Evolutionary conservation across 306 rosid species (phyloP), one percentile per base, ranked within the genome.

Genomic region (Hippophae tibetana): DNA sequence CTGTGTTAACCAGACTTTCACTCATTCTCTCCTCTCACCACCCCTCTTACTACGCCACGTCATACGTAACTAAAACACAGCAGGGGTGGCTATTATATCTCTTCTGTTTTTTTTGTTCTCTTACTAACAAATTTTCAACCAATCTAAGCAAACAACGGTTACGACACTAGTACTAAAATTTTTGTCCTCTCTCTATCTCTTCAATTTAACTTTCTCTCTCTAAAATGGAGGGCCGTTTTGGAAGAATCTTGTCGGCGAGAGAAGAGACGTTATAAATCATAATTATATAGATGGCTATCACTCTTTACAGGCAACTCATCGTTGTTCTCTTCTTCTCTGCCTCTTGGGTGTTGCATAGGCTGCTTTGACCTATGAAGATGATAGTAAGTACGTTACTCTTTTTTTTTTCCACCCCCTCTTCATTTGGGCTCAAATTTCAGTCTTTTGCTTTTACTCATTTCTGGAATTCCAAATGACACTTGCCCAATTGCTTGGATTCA

Each of bases 161-260:
- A 50, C 61, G 47, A 43, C 71, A 8, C 61, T 59, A 58, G 54
- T 61, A 1, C n/a, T 48, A 12, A 63, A 44, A 26, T 8, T 10
- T 60, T 58, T 25, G 9, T 58, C 49, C 9, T 8, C 10, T 31
- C 27, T 56, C 12, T 10, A 3, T 44, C 44, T 2, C n/a, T 10
- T 10, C 10, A 7, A 1, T 3, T 63, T 26, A 31, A 38, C 45
- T 2, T 11, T 41, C 8, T 27, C 41, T 18, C 13, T 49, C 26
- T 43, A 61, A 45, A 10, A 47, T 58, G 62, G 76, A 79, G 77
- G 83, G 79, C 90, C 89, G 86, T 82, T 90, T 77, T 74, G 38
- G 69, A 79, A 81, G 80, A 64, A 72, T 64, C 65, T 70, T 87
- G 95, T 90, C 96, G 95, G 98, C 84, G 73, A 81, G 61, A 85